These are phyloP conservation scores for Ceratobasidium papillatum DNA, from an alignment of 1,284 basidiomycete species.

Conservation along the genomic window DNA sequence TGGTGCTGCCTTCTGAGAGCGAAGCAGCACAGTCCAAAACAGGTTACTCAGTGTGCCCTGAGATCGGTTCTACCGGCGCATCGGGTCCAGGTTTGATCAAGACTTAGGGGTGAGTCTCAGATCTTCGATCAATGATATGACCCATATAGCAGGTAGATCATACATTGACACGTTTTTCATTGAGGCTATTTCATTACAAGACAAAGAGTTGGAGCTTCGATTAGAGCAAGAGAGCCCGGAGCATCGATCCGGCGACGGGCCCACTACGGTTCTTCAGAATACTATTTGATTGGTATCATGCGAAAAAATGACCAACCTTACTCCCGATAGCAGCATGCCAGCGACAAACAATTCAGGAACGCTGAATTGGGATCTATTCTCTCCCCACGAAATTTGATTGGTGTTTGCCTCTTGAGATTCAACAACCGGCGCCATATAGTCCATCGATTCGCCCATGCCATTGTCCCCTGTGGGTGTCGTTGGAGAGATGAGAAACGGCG, in stretches of 20 bases:
- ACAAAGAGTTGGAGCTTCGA: background rate
- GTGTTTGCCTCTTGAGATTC: background rate
- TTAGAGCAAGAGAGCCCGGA: background rate
- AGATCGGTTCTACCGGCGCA: no score
- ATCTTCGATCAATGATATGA: no score
- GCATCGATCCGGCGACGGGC: background rate
- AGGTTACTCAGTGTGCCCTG: no score
- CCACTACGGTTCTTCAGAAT: background rate
- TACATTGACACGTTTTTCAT: background rate
- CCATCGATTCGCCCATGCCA: background rate
- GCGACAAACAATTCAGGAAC: background rate
- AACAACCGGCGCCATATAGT: background rate
- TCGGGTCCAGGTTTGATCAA: no score
- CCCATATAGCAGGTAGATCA: no score
- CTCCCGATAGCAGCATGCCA: background rate
- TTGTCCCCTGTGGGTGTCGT: background rate
- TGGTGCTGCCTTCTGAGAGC: no score
- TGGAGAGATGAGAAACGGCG: background rate
- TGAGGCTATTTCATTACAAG: background rate
- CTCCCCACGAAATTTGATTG: background rate
- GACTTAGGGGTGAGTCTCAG: no score
- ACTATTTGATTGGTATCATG: background rate
- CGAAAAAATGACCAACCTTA: conserved; percentile 5
- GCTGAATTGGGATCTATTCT: background rate
- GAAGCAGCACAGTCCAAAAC: no score